A percentile compares a stretch with the other conserved stretches of the same genome.
phyloP scores from a whole-genome alignment of 768 basidiomycete species.

The Phanerochaete sordida region DNA sequence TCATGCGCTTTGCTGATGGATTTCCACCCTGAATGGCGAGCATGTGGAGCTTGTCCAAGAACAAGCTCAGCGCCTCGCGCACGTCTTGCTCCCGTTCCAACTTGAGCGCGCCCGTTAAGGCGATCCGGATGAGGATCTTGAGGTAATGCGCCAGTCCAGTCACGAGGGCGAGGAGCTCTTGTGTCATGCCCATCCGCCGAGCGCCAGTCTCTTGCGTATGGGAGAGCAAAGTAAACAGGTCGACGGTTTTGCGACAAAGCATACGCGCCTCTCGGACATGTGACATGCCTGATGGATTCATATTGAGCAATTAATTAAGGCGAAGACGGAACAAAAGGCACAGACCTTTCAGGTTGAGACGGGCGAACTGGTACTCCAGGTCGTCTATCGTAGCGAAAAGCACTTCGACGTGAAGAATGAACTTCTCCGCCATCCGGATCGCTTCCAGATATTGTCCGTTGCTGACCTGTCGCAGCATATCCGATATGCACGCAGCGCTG shows the following conservation, averaged over 20 bases:
- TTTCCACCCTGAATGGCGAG: conserved; percentile 85
- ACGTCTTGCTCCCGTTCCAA: conserved; percentile 88
- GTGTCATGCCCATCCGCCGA: conserved; percentile 92
- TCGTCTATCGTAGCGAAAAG: conserved; percentile 97
- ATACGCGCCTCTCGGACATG: conserved; percentile 98
- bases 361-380: conserved; percentile 83
- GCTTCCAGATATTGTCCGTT: conserved; percentile 95
- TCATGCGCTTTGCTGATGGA: conserved; percentile 70
- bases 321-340: conserved; percentile 9
- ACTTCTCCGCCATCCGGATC: conserved; percentile 97
- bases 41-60: conserved; percentile 90
- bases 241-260: conserved; percentile 98
- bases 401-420: conserved; percentile 97
- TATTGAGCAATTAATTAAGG: neutral
- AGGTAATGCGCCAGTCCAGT: conserved; percentile 99
- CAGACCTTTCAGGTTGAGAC: conserved; percentile 81
- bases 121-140: conserved; percentile 98
- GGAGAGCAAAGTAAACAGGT: conserved; percentile 93
- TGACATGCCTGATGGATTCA: conserved; percentile 73
- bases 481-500: conserved; percentile 98
- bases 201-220: conserved; percentile 93
- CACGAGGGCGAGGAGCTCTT: conserved; percentile 93
- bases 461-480: conserved; percentile 97
- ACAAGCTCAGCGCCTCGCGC: conserved; percentile 79
- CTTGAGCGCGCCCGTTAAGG: conserved; percentile 92